phyloP scores from a whole-genome alignment of 371 early-diverging fungal genomes.

The Sporodiniella umbellata region DNA sequence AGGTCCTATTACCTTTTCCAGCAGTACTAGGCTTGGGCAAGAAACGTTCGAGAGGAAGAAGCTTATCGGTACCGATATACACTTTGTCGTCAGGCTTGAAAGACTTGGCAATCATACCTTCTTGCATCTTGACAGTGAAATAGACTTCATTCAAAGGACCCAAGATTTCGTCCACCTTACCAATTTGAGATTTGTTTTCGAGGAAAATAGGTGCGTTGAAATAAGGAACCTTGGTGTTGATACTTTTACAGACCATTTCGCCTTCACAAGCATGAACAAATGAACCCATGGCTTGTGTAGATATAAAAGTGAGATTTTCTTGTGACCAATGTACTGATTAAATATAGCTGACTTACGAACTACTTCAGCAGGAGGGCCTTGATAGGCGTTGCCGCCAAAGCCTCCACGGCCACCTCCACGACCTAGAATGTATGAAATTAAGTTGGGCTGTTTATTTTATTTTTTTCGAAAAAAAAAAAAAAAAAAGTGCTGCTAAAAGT shows the following conservation, averaged over 20 bases:
- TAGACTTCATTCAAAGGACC: slow-evolving; percentile 97
- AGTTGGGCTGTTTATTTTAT: background rate
- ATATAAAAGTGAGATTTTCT: no score
- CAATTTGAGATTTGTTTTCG: slow-evolving; percentile 97
- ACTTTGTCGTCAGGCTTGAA: slow-evolving; percentile 91
- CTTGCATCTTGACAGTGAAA: slow-evolving; percentile 95
- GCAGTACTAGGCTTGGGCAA: slow-evolving; percentile 89
- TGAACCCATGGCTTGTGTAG: slow-evolving; percentile 79
- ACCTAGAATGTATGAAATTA: slow-evolving; percentile 21
- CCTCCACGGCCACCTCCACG: slow-evolving; percentile 70
- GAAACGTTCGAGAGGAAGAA: slow-evolving; percentile 95
- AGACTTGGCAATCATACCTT: slow-evolving; percentile 89
- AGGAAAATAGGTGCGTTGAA: slow-evolving; percentile 98
- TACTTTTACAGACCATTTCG: slow-evolving; percentile 94
- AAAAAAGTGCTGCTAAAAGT: no score
- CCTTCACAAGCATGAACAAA: slow-evolving; percentile 96
- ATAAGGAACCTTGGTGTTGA: slow-evolving; percentile 94
- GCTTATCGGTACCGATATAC: slow-evolving; percentile 89
- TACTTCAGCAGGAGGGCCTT: slow-evolving; percentile 79
- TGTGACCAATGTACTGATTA: no score
- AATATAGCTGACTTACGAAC: slow-evolving; percentile 57
- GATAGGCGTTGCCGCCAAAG: slow-evolving; percentile 61
- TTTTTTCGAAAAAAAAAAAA: slow-evolving; percentile 3
- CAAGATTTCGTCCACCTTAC: slow-evolving; percentile 99
- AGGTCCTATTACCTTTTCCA: slow-evolving; percentile 55